A percentile compares a stretch with the other conserved stretches of the same genome.
Evolutionary conservation across 805 yeast genomes (phyloP).

Genomic region (Saccharomyces eubayanus): DNA sequence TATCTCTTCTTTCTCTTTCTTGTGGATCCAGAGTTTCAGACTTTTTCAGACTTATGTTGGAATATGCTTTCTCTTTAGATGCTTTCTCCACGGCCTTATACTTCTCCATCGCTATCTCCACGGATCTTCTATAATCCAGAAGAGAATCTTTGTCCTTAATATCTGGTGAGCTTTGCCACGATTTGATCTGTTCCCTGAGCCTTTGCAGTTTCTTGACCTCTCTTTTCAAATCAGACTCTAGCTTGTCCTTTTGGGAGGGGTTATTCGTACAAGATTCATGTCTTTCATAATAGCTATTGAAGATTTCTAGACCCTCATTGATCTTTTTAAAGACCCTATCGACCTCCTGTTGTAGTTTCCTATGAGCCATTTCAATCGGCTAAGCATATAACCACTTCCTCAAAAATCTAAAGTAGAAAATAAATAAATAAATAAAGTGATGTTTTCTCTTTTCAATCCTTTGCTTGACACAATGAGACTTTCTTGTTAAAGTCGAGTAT

Average conservation of each 20-base stretch:
- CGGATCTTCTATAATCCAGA: constrained; percentile 65
- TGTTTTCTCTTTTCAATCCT: neutral
- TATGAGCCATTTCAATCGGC: constrained; percentile 34
- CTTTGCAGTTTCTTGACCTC: constrained; percentile 93
- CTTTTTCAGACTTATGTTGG: constrained; percentile 81
- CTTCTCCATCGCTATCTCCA: constrained; percentile 83
- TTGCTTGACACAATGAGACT: neutral
- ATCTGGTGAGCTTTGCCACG: constrained; percentile 87
- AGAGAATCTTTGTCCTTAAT: constrained; percentile 83
- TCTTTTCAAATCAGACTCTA: constrained; percentile 86
- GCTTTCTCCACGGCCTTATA: constrained; percentile 92
- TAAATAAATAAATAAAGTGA: neutral
- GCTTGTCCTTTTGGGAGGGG: constrained; percentile 85
- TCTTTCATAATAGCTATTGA: constrained; percentile 81
- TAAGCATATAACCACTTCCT: neutral
- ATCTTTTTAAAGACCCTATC: constrained; percentile 85
- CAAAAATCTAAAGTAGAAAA: neutral
- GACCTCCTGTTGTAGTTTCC: constrained; percentile 58
- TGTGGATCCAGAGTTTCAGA: constrained; percentile 60
- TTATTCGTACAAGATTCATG: constrained; percentile 65
- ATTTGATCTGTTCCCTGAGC: constrained; percentile 88
- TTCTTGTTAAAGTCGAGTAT: neutral
- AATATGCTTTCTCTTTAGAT: constrained; percentile 87
- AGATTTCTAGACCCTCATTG: constrained; percentile 78
- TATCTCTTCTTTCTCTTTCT: constrained; percentile 69